Base-by-base conservation (phyloP, 2,329 filamentous ascomycete genomes). In the Xylariaceae sp. region DNA sequence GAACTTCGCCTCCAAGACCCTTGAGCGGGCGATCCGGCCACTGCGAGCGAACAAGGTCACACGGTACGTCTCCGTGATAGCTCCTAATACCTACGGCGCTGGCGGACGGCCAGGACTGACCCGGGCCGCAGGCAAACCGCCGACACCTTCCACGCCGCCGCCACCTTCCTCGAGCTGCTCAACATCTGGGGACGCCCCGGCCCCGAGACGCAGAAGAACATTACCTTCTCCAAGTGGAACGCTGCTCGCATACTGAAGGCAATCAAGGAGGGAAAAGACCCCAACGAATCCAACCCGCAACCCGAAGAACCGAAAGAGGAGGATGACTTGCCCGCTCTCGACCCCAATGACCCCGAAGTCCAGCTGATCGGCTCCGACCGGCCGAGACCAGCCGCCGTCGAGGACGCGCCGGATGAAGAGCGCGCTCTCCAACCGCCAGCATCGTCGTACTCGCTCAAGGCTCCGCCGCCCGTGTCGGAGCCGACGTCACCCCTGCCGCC, bases 201-300 rank as follows among this genome's bases (percentile, higher is more conserved):
- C 21, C 62, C 74, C 1, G 88, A 96, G 52, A 77, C 80, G 14
- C 70, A 78, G 24, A 76, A 87, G 35, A 96, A 94, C 67, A 87
- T 90, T 61, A 95, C 93, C 58, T 98, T 86, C 56, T 88, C 90
- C 26, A 98, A 96, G 60, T 98, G 86, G 72, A 93, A 96, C 57
- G 89, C 90, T 2, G 67, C 90, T 22, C 77, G 92, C 37, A 98
- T 98, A 52, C 70, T 84, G 12, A 94, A 86, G 60, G 92, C 92
- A 9, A 74, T 95, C 51, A 92, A 89, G 52, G 84, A 89, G 25
- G 88, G 88, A 34, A 81, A 85, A 45, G 89, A 98, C 53, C 92
- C 92, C 3, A 98, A 98, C 59, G 77, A 82, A 35, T 83, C 85
- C 6, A 96, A 96, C 52, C 90, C 90, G 0, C 76, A 75, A 36